phyloP scores from a whole-genome alignment of 345 rosid species.

The Gossypium raimondii region DNA sequence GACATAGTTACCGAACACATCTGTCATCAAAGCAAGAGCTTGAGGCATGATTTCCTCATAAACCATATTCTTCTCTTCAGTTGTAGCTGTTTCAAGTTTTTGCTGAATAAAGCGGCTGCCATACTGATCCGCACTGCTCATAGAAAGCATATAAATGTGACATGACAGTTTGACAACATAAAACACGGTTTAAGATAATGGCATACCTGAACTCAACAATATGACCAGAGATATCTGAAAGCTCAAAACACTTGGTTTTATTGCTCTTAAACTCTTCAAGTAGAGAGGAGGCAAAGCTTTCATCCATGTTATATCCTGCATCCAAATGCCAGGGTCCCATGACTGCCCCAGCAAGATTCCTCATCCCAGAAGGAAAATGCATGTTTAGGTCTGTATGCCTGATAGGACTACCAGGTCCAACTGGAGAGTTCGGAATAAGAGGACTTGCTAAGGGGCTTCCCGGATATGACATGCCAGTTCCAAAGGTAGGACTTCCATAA shows the following conservation, averaged over 20 bases:
- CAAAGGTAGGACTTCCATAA: constrained; percentile 54
- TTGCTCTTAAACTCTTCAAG: constrained; percentile 79
- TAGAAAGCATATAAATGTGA: not conserved
- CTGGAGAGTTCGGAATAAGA: constrained; percentile 49
- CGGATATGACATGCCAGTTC: constrained; percentile 55
- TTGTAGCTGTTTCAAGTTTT: constrained; percentile 53
- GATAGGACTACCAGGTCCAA: constrained; percentile 51
- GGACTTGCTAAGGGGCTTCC: constrained; percentile 56
- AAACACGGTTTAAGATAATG: not conserved
- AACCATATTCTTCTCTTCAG: constrained; percentile 56
- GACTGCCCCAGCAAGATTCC: constrained; percentile 50
- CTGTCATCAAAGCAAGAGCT: constrained; percentile 61
- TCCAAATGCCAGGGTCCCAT: constrained; percentile 59
- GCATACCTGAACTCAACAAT: constrained; percentile 71
- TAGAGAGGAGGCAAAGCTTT: constrained; percentile 49
- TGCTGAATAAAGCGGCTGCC: constrained; percentile 71
- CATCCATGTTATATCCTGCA: constrained; percentile 39
- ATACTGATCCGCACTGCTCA: constrained; percentile 64
- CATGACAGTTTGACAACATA: not conserved
- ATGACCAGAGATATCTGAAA: constrained; percentile 65
- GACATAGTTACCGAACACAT: constrained; percentile 69
- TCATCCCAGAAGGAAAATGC: constrained; percentile 45
- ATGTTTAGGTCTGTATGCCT: constrained; percentile 48
- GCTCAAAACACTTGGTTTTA: constrained; percentile 60
- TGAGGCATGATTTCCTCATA: constrained; percentile 61